Conservation (phyloP, 352 stramenopile species). For the Peronospora farinosa region DNA sequence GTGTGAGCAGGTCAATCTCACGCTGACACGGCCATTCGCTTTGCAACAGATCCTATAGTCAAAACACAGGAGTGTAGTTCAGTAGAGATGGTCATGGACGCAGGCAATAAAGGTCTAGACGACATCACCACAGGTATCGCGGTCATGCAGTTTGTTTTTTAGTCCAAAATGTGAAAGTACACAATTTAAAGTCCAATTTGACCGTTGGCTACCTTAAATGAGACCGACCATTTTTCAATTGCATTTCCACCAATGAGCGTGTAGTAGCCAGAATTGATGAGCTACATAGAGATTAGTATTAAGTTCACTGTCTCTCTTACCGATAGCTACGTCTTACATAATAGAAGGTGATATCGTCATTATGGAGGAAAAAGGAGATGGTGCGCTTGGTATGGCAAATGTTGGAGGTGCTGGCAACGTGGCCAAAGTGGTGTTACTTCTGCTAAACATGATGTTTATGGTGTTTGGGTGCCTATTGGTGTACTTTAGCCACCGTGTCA, state of each 20-base stretch:
- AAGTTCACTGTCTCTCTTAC: too few species aligned
- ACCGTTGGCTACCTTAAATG: too few species aligned
- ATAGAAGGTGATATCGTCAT: not conserved
- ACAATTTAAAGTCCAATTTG: too few species aligned
- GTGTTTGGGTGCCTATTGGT: conserved; percentile 67
- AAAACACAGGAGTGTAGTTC: not conserved
- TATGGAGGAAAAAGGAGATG: not conserved
- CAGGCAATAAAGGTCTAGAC: not conserved
- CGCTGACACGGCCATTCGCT: conserved; percentile 47
- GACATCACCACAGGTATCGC: conserved; percentile 20
- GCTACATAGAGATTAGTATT: too few species aligned
- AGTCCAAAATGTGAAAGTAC: too few species aligned
- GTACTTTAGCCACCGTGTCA: conserved; percentile 72
- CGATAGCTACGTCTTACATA: too few species aligned
- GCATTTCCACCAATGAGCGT: too few species aligned
- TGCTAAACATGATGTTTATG: conserved; percentile 84
- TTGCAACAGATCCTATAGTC: conserved; percentile 37
- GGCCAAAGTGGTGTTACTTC: conserved; percentile 69
- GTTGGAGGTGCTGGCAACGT: conserved; percentile 58
- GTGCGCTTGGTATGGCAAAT: conserved; percentile 30
- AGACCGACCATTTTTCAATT: too few species aligned
- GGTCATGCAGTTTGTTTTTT: conserved; percentile 7
- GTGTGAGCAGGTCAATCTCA: conserved; percentile 52
- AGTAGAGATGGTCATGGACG: conserved; percentile 1
- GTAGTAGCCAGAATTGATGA: too few species aligned